Evolutionary conservation across 2,329 filamentous ascomycete genomes (phyloP).

Genomic region (Paraconiothyrium sp.): DNA sequence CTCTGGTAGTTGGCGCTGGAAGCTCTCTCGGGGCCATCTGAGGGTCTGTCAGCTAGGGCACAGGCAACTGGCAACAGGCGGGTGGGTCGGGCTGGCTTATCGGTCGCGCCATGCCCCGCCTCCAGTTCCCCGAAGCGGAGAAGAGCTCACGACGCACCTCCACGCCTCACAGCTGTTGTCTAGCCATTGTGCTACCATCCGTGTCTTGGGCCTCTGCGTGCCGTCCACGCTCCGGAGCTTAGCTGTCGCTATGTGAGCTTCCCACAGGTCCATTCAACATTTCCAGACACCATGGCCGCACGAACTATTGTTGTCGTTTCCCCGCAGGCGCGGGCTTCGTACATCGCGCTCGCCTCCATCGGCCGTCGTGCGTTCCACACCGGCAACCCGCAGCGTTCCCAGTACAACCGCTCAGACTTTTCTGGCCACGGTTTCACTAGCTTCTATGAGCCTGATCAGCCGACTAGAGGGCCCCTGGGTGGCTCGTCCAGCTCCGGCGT

Average conservation of each 20-base stretch:
- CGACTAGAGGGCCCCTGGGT: conserved; percentile 70
- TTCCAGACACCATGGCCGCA: conserved; percentile 31
- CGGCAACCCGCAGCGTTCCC: conserved; percentile 49
- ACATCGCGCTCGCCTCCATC: conserved; percentile 47
- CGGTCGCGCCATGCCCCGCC: conserved; percentile 9
- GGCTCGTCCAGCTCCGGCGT: conserved; percentile 66
- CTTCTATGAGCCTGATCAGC: conserved; percentile 69
- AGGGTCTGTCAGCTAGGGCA: no score
- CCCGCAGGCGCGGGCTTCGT: conserved; percentile 54
- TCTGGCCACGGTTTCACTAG: conserved; percentile 69
- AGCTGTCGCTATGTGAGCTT: conserved; percentile 16
- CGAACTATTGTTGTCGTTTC: conserved; percentile 43
- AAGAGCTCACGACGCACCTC: not conserved
- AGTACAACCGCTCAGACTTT: conserved; percentile 70
- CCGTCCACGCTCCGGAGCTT: conserved; percentile 20
- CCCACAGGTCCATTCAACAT: conserved; percentile 10
- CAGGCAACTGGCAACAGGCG: not conserved
- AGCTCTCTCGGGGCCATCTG: not conserved
- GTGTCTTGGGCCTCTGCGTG: conserved; percentile 7
- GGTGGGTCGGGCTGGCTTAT: conserved; percentile 11
- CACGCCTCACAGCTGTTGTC: not conserved
- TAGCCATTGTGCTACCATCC: conserved; percentile 8
- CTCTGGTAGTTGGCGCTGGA: not conserved
- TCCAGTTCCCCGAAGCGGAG: conserved; percentile 11
- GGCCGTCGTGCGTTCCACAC: conserved; percentile 45